Evolutionary conservation across 2,329 filamentous ascomycete species (phyloP), one percentile per base, ranked within the genome.

Genomic region (Aspergillus tamarii): DNA sequence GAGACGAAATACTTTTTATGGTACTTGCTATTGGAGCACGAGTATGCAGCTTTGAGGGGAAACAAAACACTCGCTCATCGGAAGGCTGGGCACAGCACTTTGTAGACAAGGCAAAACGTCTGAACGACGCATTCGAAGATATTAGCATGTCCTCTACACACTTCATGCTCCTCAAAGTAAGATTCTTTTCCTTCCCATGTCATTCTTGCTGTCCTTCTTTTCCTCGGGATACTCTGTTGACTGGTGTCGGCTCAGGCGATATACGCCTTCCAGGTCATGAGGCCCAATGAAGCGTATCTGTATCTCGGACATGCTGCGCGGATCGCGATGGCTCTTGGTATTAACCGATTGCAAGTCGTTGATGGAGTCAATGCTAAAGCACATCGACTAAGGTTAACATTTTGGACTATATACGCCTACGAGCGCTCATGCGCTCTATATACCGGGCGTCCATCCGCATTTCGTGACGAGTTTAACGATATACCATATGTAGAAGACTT

Each of bases 201-300:
- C 6, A 48, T 23, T 14, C 19, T 48, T 48, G n/a, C 45, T 10
- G 21, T 4, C 23, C n/a, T 48, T 48, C 6, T 4, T 4, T 10
- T 34, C 32, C 10, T 11, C 10, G 32, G 32, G 32, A 11, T 10
- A 34, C 32, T 34, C 32, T 34, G 10, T 10, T 34, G 10, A 34
- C 10, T 10, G 32, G 11, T 12, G 10, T 34, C 10, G 32, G 45
- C 12, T 6, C 23, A 63, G 61, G 59, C 58, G 0, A 59, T 61
- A 46, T 58, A 61, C 34, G 59, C 45, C 11, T 43, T 39, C 1
- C 54, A 64, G 11, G 62, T 46, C 1, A 64, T 64, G 62, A 36
- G 62, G 4, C 58, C 62, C 16, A 64, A 64, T 19, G 62, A 64
- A 4, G 59, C 59, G 4, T 64, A 61, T 32, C 54, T 64, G 4